Conservation (phyloP, 108 stramenopile genomes). For the Phaeodactylum tricornutum region DNA sequence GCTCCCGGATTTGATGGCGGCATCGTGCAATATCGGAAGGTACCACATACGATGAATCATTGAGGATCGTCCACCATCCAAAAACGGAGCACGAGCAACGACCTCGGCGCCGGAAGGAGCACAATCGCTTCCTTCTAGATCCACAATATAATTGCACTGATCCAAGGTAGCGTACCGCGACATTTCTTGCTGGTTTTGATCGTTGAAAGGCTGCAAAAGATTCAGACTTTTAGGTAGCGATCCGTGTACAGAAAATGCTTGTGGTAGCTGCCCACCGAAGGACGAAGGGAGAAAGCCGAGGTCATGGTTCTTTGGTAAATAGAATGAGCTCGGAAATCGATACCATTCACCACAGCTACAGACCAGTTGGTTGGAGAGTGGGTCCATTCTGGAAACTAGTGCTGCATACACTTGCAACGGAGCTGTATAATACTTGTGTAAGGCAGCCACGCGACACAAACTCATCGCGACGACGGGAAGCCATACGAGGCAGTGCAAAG, state of each 20-base stretch:
- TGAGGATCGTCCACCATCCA: slow-evolving; percentile 27
- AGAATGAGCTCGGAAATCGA: slow-evolving; percentile 87
- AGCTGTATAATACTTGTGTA: slow-evolving; percentile 66
- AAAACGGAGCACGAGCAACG: slow-evolving; percentile 21
- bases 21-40: slow-evolving; percentile 31
- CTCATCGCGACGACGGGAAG: slow-evolving; percentile 33
- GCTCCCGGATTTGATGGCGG: slow-evolving; percentile 10
- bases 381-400: slow-evolving; percentile 7
- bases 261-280: slow-evolving; percentile 88
- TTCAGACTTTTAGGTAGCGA: slow-evolving; percentile 19
- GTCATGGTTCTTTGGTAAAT: slow-evolving; percentile 46
- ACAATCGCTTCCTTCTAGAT: slow-evolving; percentile 34
- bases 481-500: slow-evolving; percentile 18
- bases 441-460: slow-evolving; percentile 42
- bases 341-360: slow-evolving; percentile 98
- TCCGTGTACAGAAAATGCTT: slow-evolving; percentile 60
- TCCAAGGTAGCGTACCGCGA: slow-evolving; percentile 38
- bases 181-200: slow-evolving; percentile 59
- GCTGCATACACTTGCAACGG: slow-evolving; percentile 57
- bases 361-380: slow-evolving; percentile 21
- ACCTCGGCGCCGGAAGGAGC: slow-evolving; percentile 7
- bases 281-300: slow-evolving; percentile 79
- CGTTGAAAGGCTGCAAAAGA: slow-evolving; percentile 57
- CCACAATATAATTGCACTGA: slow-evolving; percentile 68
- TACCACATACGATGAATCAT: slow-evolving; percentile 40